phyloP scores from a whole-genome alignment of 345 rosid genomes.

The Litchi chinensis region DNA sequence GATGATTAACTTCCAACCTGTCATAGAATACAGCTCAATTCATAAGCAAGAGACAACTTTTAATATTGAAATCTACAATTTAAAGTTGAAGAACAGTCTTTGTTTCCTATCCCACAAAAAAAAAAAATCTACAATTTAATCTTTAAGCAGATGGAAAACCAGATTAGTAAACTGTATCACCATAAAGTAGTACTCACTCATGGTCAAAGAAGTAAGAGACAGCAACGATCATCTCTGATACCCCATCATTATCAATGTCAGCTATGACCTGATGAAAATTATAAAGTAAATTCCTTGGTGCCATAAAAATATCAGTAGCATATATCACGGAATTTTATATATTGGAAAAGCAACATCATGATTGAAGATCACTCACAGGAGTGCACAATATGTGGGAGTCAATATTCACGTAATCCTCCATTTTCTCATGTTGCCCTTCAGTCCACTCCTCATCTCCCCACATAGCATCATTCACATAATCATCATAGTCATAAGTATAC shows the following conservation, averaged over 20 bases:
- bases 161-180: not conserved
- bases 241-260: conserved; percentile 96
- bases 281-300: conserved; percentile 15
- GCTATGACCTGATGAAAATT: conserved; percentile 76
- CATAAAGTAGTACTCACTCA: conserved; percentile 65
- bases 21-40: conserved; percentile 7
- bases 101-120: too few relatives aligned
- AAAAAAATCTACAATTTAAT: not conserved
- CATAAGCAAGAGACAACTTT: not conserved
- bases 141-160: not conserved
- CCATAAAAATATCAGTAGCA: conserved; percentile 17
- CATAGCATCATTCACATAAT: conserved; percentile 79
- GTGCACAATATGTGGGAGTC: conserved; percentile 93
- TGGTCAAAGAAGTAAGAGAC: conserved; percentile 97
- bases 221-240: conserved; percentile 91
- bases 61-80: conserved; percentile 3
- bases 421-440: conserved; percentile 76
- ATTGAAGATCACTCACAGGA: conserved; percentile 69
- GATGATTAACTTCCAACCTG: conserved; percentile 6
- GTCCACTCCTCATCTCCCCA: conserved; percentile 99
- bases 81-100: too few relatives aligned
- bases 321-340: conserved; percentile 11
- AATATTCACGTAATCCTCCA: conserved; percentile 89
- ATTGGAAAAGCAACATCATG: conserved; percentile 10
- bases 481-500: conserved; percentile 90